Base-by-base conservation (phyloP, 495 filamentous ascomycete genomes). In the Lasiosphaeria hispida region DNA sequence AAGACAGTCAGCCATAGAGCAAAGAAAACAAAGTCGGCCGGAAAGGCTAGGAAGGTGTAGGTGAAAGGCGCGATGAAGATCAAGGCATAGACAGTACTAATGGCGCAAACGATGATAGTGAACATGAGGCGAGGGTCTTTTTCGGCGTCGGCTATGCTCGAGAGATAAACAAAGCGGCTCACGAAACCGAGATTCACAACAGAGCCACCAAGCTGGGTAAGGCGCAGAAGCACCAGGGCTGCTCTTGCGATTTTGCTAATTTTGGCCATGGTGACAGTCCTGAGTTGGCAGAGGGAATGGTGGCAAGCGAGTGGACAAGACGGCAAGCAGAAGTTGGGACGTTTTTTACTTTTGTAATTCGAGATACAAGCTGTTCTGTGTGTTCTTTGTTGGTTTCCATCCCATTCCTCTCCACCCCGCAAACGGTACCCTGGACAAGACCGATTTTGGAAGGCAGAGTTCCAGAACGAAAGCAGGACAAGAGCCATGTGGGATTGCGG, bases 1-100 rank as follows among this genome's bases (percentile, higher is more conserved):
- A 69, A 69, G 7, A 56, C 57, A 2, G 65, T 53, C 10, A 69
- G 49, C 67, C 67, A 69, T 58, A 59, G 53, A 34, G 65, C 35
- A 51, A 69, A 67, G 1, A 69, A 43, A 34, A 55, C 47, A 15
- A 67, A 55, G 45, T 69, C 67, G 14, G 38, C 35, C 7, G 67
- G 59, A 15, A 63, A 63, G 7, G 55, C 59, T 2, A 65, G 15
- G 38, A 59, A 67, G 9, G 59, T 48, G 40, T 66, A 64, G 10
- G 61, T n/a, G 49, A 67, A 60, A 1, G 67, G 65, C 1, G 57
- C 36, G 3, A 68, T 58, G 18, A 70, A 68, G 10, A 70, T 17
- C 7, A 70, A 17, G 0, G 58, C 35, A 40, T 55, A 68, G 36
- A 59, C 6, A 7, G 59, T 59, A 52, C 60, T 64, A 45, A 70